These are phyloP conservation scores for Cicer arietinum DNA, from an alignment of 306 rosid genomes.

Conservation along the genomic window DNA sequence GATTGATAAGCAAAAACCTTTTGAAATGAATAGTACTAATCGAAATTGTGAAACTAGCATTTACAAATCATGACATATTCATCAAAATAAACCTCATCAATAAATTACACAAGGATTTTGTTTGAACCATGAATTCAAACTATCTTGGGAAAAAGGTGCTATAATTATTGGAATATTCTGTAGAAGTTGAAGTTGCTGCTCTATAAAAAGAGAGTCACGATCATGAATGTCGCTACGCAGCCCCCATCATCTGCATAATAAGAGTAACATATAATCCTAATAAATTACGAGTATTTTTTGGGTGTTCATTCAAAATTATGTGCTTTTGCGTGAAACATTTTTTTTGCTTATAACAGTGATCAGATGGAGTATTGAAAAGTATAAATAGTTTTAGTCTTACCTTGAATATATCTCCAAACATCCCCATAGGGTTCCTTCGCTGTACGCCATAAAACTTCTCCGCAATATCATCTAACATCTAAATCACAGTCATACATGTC, in stretches of 20 bases:
- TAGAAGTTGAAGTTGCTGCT: conserved; percentile 29
- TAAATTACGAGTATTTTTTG: conserved; percentile 1
- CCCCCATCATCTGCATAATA: conserved; percentile 83
- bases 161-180: conserved; percentile 37
- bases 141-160: background rate
- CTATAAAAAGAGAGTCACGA: conserved; percentile 31
- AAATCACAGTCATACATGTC: conserved; percentile 50
- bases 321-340: background rate
- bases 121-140: conserved; percentile 10
- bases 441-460: conserved; percentile 85
- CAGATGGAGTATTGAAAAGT: conserved; percentile 1
- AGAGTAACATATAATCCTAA: conserved; percentile 24
- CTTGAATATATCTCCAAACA: conserved; percentile 96
- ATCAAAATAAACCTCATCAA: conserved; percentile 22
- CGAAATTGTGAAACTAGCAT: conserved; percentile 42
- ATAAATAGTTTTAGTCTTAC: conserved; percentile 42
- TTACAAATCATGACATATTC: conserved; percentile 40
- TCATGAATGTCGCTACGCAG: conserved; percentile 44
- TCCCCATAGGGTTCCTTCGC: conserved; percentile 86
- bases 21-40: conserved; percentile 1
- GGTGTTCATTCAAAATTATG: background rate
- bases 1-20: background rate
- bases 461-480: conserved; percentile 90
- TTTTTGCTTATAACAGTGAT: background rate
- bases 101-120: conserved; percentile 34